Conservation (phyloP, 805 yeast genomes). For the Vanderwaltozyma verrucispora region DNA sequence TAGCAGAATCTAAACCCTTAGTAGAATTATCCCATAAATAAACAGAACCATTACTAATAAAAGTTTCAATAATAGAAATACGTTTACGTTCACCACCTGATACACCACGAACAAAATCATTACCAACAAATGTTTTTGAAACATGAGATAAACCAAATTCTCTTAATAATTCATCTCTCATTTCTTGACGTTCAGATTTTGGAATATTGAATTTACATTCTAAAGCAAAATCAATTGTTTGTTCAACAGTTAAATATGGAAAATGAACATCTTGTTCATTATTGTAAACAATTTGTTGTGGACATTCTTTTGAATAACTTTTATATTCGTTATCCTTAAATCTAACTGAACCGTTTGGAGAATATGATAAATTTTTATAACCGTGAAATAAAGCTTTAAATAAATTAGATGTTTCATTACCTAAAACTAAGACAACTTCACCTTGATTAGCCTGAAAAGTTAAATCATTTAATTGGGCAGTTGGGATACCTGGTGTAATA, state of each 20-base stretch:
- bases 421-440: slow-evolving; percentile 22
- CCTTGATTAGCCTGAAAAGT: slow-evolving; percentile 19
- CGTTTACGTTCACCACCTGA: slow-evolving; percentile 62
- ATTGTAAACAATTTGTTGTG: slow-evolving; percentile 28
- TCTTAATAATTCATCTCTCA: slow-evolving; percentile 22
- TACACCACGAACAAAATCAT: slow-evolving; percentile 53
- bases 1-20: slow-evolving; percentile 41
- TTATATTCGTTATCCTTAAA: slow-evolving; percentile 18
- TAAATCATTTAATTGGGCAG: slow-evolving; percentile 6
- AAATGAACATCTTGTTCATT: slow-evolving; percentile 50
- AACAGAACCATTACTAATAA: slow-evolving; percentile 35
- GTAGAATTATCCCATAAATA: slow-evolving; percentile 47
- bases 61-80: slow-evolving; percentile 53
- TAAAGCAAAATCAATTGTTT: slow-evolving; percentile 47
- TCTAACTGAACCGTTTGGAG: slow-evolving; percentile 15
- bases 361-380: slow-evolving; percentile 11
- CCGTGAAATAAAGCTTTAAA: slow-evolving; percentile 17
- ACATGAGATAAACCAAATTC: slow-evolving; percentile 41
- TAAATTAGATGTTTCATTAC: slow-evolving; percentile 19
- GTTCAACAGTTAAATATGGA: slow-evolving; percentile 45
- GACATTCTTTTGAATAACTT: slow-evolving; percentile 13
- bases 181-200: slow-evolving; percentile 17
- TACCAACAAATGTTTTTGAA: slow-evolving; percentile 49
- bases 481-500: not conserved
- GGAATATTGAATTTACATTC: slow-evolving; percentile 31